Percentiles rank a stretch among this genome's conserved stretches.
Evolutionary conservation across 352 stramenopile species (phyloP).

Genomic region (Phytophthora quininea): DNA sequence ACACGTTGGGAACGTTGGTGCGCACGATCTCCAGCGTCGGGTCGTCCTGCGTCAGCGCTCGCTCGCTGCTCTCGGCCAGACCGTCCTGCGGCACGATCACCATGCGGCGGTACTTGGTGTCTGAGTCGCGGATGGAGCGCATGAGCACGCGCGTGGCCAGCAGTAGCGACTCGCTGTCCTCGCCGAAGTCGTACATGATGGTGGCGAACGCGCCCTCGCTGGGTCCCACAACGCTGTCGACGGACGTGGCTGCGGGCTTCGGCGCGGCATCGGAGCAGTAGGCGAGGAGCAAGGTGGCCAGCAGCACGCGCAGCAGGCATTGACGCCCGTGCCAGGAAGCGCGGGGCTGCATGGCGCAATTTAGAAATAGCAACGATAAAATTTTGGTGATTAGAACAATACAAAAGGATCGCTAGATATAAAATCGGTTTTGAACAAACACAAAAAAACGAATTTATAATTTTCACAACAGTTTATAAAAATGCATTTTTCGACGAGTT

Average conservation of each 20-base stretch:
- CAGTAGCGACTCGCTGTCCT: slow-evolving; percentile 64
- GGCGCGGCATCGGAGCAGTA: slow-evolving; percentile 6
- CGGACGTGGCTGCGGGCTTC: background rate
- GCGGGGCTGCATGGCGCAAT: too few species aligned
- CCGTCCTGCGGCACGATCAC: slow-evolving; percentile 78
- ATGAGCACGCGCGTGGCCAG: slow-evolving; percentile 74
- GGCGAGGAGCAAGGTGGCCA: background rate
- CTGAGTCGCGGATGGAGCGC: slow-evolving; percentile 68
- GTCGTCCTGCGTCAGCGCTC: slow-evolving; percentile 59
- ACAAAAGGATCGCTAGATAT: background rate
- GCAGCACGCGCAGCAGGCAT: slow-evolving; percentile 1
- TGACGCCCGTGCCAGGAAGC: too few species aligned
- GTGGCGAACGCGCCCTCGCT: slow-evolving; percentile 65
- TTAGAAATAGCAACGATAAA: too few species aligned
- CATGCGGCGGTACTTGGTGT: slow-evolving; percentile 70
- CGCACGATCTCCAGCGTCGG: slow-evolving; percentile 69
- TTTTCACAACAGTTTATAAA: background rate
- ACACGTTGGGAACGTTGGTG: slow-evolving; percentile 73
- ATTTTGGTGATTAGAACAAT: too few species aligned
- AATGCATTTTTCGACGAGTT: background rate
- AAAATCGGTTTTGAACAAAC: too few species aligned
- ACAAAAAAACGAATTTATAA: background rate
- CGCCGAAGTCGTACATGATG: slow-evolving; percentile 72
- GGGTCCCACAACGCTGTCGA: slow-evolving; percentile 32
- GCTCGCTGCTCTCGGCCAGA: slow-evolving; percentile 41